These are phyloP conservation scores for Vitis cinerea DNA, from an alignment of 164 flowering plant species.

Conservation along the genomic window DNA sequence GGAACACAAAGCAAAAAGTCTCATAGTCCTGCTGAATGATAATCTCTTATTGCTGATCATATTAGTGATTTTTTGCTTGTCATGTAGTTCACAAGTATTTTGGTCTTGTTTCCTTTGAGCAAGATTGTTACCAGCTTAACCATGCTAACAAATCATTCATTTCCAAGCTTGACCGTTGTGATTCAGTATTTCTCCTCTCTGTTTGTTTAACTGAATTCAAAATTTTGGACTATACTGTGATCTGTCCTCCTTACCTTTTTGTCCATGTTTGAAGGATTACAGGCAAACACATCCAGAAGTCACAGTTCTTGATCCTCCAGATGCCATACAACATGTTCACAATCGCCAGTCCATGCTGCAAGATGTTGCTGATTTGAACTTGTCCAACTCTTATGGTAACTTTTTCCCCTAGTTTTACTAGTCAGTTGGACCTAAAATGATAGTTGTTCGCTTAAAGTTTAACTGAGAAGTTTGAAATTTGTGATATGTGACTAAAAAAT, in stretches of 20 bases:
- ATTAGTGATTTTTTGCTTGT: too few relatives aligned
- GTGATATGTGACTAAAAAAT: too few relatives aligned
- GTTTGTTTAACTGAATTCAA: too few relatives aligned
- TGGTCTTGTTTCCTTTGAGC: too few relatives aligned
- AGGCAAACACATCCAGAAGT: conserved; percentile 82
- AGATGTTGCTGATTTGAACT: conserved; percentile 83
- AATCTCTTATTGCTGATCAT: too few relatives aligned
- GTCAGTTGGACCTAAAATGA: neutral
- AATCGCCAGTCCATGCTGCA: conserved; percentile 93
- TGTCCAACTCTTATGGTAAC: conserved; percentile 69
- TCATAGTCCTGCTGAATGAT: too few relatives aligned
- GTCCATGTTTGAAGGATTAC: conserved; percentile 49
- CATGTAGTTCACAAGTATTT: too few relatives aligned
- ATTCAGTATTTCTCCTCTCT: too few relatives aligned
- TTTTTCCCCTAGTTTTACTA: neutral
- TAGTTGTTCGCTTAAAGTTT: neutral
- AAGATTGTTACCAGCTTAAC: too few relatives aligned
- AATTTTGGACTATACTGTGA: neutral
- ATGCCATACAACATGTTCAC: conserved; percentile 80
- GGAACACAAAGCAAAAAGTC: too few relatives aligned
- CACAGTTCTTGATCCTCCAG: conserved; percentile 94
- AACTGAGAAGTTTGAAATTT: neutral
- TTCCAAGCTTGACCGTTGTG: too few relatives aligned
- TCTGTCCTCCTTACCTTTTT: neutral
- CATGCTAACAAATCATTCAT: too few relatives aligned